These are phyloP conservation scores for Xylaria sp. DNA, from an alignment of 2,329 filamentous ascomycete genomes.

Conservation along the genomic window DNA sequence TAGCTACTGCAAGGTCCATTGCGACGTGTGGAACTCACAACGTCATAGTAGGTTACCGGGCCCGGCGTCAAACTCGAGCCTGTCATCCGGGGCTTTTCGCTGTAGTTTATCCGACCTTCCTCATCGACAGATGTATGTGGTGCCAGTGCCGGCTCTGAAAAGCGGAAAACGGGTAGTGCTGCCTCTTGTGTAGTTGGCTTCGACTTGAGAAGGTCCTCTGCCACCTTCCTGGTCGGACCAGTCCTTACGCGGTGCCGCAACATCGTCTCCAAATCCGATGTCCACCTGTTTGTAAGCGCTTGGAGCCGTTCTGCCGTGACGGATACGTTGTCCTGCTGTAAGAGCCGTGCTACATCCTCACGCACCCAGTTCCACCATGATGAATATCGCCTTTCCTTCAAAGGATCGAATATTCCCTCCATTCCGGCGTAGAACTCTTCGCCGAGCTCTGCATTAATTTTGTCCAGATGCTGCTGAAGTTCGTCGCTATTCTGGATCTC, in stretches of 20 bases:
- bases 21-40: conserved; percentile 26
- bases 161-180: conserved; percentile 85
- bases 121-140: conserved; percentile 90
- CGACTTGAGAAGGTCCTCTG: conserved; percentile 23
- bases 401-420: conserved; percentile 88
- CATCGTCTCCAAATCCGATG: conserved; percentile 65
- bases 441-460: conserved; percentile 94
- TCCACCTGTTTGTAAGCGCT: conserved; percentile 96
- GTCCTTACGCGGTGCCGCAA: conserved; percentile 16
- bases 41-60: conserved; percentile 34
- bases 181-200: conserved; percentile 19
- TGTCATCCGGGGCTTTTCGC: conserved; percentile 85
- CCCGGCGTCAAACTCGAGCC: conserved; percentile 98
- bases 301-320: conserved; percentile 26
- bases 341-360: conserved; percentile 74
- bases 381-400: conserved; percentile 96
- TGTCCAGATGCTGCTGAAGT: conserved; percentile 88
- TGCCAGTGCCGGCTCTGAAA: conserved; percentile 89
- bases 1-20: conserved; percentile 79
- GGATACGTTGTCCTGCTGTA: conserved; percentile 16
- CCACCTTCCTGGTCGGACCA: conserved; percentile 16
- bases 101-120: conserved; percentile 89
- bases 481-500: conserved; percentile 86
- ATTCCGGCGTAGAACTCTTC: conserved; percentile 96
- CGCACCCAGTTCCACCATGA: conserved; percentile 99